These are phyloP conservation scores for Lyophyllum atratum DNA, from an alignment of 768 basidiomycete species.

Conservation along the genomic window DNA sequence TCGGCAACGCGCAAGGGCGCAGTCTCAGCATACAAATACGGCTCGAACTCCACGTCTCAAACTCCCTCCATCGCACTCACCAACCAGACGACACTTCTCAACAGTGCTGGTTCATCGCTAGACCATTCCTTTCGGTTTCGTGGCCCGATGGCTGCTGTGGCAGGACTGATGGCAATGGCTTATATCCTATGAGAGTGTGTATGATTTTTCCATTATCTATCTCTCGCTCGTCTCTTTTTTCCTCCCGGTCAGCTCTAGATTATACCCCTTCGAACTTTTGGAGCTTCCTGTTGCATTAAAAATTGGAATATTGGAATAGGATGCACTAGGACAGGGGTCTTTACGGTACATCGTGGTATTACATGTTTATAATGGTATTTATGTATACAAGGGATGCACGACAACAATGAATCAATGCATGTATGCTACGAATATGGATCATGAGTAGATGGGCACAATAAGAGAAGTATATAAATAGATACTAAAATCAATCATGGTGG, in stretches of 20 bases:
- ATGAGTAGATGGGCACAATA: not conserved
- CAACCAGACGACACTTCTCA: conserved; percentile 57
- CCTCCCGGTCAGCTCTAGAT: not conserved
- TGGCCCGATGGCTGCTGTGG: conserved; percentile 26
- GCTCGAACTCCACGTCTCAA: conserved; percentile 49
- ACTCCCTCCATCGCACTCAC: conserved; percentile 59
- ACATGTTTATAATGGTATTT: conserved; percentile 10
- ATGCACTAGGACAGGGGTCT: conserved; percentile 5
- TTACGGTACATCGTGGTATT: conserved; percentile 1
- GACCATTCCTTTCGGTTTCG: conserved; percentile 6
- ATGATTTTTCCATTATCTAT: not conserved
- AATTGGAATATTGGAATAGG: not conserved
- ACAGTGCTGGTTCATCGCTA: conserved; percentile 36
- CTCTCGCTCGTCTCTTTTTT: not conserved
- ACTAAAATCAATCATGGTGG: not conserved
- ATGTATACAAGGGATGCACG: not conserved
- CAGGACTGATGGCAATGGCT: conserved; percentile 20
- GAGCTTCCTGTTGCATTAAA: not conserved
- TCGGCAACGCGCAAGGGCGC: conserved; percentile 40
- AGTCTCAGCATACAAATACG: conserved; percentile 67
- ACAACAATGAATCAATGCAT: not conserved
- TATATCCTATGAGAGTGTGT: conserved; percentile 19
- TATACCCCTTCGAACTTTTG: not conserved
- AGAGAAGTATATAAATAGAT: conserved; percentile 1
- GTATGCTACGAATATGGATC: too few species aligned